Evolutionary conservation across 2,329 filamentous ascomycete species (phyloP).

Genomic region (Beauveria caledonica): DNA sequence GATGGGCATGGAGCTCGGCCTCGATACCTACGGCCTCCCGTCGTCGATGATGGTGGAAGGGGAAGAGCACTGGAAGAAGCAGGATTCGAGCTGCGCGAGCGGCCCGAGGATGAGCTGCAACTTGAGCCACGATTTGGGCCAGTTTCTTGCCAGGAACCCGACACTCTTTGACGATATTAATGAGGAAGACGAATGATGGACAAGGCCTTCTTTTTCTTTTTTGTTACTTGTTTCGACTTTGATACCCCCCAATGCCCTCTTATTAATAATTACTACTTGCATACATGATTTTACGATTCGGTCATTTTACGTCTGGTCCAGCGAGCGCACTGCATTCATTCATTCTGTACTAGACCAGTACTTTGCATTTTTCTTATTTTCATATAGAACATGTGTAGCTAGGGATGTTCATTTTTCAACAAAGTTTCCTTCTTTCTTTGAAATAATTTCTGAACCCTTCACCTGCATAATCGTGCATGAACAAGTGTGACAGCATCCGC

Average conservation of each 20-base stretch:
- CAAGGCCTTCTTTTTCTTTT: slow-evolving; percentile 9
- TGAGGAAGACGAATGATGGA: slow-evolving; percentile 18
- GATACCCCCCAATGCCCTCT: slow-evolving; percentile 7
- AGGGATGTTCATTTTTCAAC: not conserved
- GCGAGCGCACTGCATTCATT: not conserved
- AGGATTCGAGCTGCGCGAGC: not conserved
- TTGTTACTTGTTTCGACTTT: not conserved
- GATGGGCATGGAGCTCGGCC: not conserved
- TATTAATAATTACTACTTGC: not conserved
- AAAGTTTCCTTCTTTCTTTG: not conserved
- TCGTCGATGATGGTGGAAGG: not conserved
- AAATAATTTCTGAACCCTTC: no score
- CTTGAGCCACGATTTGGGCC: slow-evolving; percentile 48
- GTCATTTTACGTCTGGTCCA: not conserved
- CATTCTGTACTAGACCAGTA: slow-evolving; percentile 3
- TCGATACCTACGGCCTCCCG: not conserved
- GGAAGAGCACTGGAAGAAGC: not conserved
- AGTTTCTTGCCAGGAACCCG: slow-evolving; percentile 50
- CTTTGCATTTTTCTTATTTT: not conserved
- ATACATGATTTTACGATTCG: not conserved
- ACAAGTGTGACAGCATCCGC: not conserved
- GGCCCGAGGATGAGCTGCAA: slow-evolving; percentile 53
- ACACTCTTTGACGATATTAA: slow-evolving; percentile 35
- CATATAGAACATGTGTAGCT: not conserved
- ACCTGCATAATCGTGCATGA: not conserved